Base-by-base conservation (phyloP, 139 green algal species). In the Trebouxia sp. region DNA sequence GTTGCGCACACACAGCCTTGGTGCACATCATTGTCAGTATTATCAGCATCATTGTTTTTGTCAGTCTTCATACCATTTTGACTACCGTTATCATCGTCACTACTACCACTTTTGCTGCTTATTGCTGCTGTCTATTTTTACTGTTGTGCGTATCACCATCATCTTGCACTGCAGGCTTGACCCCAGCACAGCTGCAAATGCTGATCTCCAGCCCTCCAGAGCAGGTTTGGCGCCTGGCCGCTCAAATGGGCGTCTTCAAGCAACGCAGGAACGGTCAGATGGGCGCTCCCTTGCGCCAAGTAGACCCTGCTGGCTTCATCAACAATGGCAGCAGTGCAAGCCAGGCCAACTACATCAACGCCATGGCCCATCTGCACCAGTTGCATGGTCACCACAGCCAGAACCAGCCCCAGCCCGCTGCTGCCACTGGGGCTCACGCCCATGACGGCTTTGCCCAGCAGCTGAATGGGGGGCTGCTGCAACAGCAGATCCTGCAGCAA, bases 161-260 rank as follows among this genome's bases (percentile, higher is more conserved):
- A 15, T 69, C 56, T 8, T 69, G 56, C 56, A 69, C 20, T 53
- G 53, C 77, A 82, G 77, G 77, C 11, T 38, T 82, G 58, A 82
- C 56, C 24, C 77, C 77, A 38, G 77, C 56, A 42, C 77, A 82
- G 77, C 56, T 82, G 26, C 39, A 75, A 12, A 75, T 82, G 77
- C 77, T 82, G 56, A 82, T 76, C 50, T 75, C 65, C 15, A 69
- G 39, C 37, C 77, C 56, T 26, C 38, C 77, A 37, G 53, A 76
- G 41, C 56, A 82, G 41, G 38, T 82, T 26, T 74, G 56, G 39
- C 56, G 41, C 26, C 39, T 82, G 43, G 77, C 77, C 20, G 77
- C 77, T 26, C 77, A 82, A 42, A 69, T 82, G 77, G 77, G 77
- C 41, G 35, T 82, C 26, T 47, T 82, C 35, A 69, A 81, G 50